phyloP scores from a whole-genome alignment of 148 eudicot species.

The Dysphania ambrosioides region DNA sequence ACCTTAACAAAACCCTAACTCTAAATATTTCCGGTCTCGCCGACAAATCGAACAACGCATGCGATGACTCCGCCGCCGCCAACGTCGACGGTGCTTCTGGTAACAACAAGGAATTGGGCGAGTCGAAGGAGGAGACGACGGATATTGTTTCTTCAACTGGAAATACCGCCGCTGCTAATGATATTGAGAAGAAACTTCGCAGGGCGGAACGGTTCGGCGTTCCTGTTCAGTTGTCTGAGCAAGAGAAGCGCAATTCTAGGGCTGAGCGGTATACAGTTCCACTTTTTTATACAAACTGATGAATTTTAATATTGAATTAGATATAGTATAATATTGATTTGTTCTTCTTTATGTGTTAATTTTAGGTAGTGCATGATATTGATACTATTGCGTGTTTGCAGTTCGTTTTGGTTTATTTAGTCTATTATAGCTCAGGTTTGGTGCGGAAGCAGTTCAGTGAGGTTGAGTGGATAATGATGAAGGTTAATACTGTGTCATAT shows the following conservation, averaged over 20 bases:
- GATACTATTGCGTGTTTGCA: too few relatives aligned
- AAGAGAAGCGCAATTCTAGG: slow-evolving; percentile 72
- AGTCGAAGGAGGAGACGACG: slow-evolving; percentile 21
- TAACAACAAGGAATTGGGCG: slow-evolving; percentile 3
- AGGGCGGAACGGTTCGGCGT: slow-evolving; percentile 87
- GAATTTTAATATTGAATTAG: too few relatives aligned
- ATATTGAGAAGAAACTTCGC: slow-evolving; percentile 62
- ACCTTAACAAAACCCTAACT: slow-evolving; percentile 34
- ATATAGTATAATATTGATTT: too few relatives aligned
- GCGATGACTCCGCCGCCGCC: slow-evolving; percentile 1
- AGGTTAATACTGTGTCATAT: too few relatives aligned
- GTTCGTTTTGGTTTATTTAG: too few relatives aligned
- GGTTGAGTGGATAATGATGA: too few relatives aligned
- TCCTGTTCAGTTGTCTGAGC: slow-evolving; percentile 65
- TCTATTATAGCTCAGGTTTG: too few relatives aligned
- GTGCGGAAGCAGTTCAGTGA: too few relatives aligned
- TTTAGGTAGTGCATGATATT: too few relatives aligned
- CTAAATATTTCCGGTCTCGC: slow-evolving; percentile 18
- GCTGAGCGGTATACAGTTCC: slow-evolving; percentile 87
- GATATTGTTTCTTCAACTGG: slow-evolving; percentile 21
- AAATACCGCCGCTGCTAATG: slow-evolving; percentile 21
- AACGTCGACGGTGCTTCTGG: background rate
- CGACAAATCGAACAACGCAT: slow-evolving; percentile 13
- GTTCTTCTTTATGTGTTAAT: too few relatives aligned
- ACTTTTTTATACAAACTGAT: too few relatives aligned